phyloP scores from a whole-genome alignment of 2,329 filamentous ascomycete species.

The Aspergillus terreus region DNA sequence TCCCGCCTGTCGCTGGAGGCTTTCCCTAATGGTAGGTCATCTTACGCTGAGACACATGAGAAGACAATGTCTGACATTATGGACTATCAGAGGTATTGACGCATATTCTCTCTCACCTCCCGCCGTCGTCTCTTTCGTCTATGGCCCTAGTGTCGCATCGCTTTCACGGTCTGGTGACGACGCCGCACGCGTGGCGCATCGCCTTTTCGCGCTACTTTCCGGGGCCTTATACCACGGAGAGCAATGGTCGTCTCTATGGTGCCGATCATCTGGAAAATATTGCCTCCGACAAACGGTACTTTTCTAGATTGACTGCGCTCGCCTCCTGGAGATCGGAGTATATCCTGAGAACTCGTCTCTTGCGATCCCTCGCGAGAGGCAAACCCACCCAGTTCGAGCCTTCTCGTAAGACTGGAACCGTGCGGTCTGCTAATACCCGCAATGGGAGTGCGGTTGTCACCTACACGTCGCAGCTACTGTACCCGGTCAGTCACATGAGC shows the following conservation, averaged over 20 bases:
- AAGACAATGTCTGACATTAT: slow-evolving; percentile 10
- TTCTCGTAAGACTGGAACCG: slow-evolving; percentile 50
- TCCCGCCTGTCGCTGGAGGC: slow-evolving; percentile 50
- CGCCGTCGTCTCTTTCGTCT: slow-evolving; percentile 75
- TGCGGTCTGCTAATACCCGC: slow-evolving; percentile 55
- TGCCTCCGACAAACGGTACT: slow-evolving; percentile 71
- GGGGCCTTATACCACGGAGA: slow-evolving; percentile 59
- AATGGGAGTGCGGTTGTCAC: slow-evolving; percentile 72
- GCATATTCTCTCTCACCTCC: slow-evolving; percentile 84
- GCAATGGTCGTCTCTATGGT: slow-evolving; percentile 40
- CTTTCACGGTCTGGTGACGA: slow-evolving; percentile 82
- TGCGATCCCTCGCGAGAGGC: slow-evolving; percentile 76
- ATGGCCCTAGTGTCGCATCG: slow-evolving; percentile 83
- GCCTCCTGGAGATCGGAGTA: slow-evolving; percentile 98
- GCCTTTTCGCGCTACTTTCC: slow-evolving; percentile 91
- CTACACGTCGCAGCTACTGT: slow-evolving; percentile 79
- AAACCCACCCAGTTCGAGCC: slow-evolving; percentile 62
- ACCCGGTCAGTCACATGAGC: slow-evolving; percentile 74
- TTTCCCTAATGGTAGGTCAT: slow-evolving; percentile 73
- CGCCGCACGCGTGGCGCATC: slow-evolving; percentile 88
- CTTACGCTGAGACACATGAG: slow-evolving; percentile 2
- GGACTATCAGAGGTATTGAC: slow-evolving; percentile 73
- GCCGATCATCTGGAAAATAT: slow-evolving; percentile 53
- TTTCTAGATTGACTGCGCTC: slow-evolving; percentile 74
- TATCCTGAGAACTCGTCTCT: slow-evolving; percentile 76